phyloP scores from a whole-genome alignment of 352 stramenopile genomes.

The Phytophthora cactorum region DNA sequence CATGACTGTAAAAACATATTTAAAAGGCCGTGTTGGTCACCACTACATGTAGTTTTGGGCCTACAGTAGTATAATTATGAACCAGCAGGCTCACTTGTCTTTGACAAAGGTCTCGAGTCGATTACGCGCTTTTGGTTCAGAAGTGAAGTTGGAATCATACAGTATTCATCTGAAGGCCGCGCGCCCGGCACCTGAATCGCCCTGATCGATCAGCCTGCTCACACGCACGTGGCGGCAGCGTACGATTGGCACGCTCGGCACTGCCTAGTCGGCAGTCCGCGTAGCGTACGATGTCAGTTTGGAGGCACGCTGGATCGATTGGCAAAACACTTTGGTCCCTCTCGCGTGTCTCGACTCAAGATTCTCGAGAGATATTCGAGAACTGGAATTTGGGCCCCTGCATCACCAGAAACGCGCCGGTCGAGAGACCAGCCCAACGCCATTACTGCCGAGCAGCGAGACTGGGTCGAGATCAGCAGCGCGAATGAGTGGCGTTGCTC shows the following conservation, averaged over 20 bases:
- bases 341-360: no score
- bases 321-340: background rate
- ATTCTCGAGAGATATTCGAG: background rate
- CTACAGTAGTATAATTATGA: slow-evolving; percentile 14
- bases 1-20: slow-evolving; percentile 28
- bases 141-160: slow-evolving; percentile 20
- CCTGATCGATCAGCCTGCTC: no score
- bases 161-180: no score
- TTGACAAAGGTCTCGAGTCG: background rate
- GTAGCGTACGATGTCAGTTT: no score
- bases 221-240: no score
- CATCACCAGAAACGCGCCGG: slow-evolving; percentile 24
- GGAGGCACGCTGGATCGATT: background rate
- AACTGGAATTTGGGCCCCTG: background rate
- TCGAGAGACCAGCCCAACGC: slow-evolving; percentile 1
- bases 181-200: no score
- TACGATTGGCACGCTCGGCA: background rate
- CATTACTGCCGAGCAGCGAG: slow-evolving; percentile 12
- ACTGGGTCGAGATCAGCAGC: slow-evolving; percentile 3
- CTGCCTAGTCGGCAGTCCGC: no score
- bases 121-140: slow-evolving; percentile 16
- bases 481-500: background rate
- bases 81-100: background rate
- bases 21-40: slow-evolving; percentile 2
- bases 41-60: background rate